Evolutionary conservation across 208 protist species (phyloP).

Genomic region (Leishmania braziliensis): DNA sequence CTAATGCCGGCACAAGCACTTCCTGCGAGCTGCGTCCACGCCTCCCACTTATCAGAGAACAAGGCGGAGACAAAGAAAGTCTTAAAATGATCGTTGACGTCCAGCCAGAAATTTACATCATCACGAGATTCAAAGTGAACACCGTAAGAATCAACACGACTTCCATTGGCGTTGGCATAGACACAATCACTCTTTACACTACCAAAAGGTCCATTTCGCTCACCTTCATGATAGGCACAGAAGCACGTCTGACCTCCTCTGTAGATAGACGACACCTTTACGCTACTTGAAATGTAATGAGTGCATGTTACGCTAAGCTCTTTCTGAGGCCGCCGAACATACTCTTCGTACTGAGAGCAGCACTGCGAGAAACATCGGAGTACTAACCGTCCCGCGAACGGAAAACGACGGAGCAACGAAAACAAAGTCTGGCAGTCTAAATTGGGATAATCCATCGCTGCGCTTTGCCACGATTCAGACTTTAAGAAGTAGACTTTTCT

Average conservation of each 20-base stretch:
- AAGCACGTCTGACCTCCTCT: conserved; percentile 8
- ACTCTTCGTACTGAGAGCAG: conserved; percentile 8
- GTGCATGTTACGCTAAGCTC: conserved; percentile 12
- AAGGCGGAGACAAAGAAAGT: conserved; percentile 25
- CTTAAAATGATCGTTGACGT: background rate
- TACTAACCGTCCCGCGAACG: conserved; percentile 9
- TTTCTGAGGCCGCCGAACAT: background rate
- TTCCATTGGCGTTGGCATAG: background rate
- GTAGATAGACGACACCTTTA: background rate
- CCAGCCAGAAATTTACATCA: conserved; percentile 24
- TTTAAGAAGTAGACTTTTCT: too few relatives aligned
- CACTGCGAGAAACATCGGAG: conserved; percentile 6
- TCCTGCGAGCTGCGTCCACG: conserved; percentile 23
- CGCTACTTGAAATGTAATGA: background rate
- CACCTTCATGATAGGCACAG: background rate
- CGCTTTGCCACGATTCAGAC: background rate
- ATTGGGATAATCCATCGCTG: conserved; percentile 13
- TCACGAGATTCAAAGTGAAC: conserved; percentile 23
- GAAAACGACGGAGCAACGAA: conserved; percentile 14
- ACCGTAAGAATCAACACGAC: conserved; percentile 2
- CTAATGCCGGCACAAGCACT: conserved; percentile 19
- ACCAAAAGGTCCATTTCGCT: background rate
- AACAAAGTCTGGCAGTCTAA: conserved; percentile 21
- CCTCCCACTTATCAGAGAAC: conserved; percentile 27
- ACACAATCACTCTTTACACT: background rate